Percentiles rank a stretch among this genome's conserved stretches.
phyloP scores from a whole-genome alignment of 2,329 filamentous ascomycete species.

The Xylaria sp. region DNA sequence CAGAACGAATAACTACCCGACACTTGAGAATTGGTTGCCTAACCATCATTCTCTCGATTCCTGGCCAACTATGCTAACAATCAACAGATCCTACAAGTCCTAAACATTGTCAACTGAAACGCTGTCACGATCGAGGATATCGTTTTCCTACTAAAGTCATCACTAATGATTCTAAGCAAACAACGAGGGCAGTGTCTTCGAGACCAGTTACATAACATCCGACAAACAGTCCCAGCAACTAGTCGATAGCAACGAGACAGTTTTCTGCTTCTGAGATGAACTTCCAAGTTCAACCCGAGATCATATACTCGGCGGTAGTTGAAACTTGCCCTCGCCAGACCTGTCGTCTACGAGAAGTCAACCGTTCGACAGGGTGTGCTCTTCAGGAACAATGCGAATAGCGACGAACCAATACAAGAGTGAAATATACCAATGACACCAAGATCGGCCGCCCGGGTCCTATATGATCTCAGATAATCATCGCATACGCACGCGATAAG shows the following conservation, averaged over 20 bases:
- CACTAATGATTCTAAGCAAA: background rate
- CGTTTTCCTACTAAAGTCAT: background rate
- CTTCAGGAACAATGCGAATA: background rate
- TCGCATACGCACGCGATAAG: background rate
- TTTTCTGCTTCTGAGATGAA: background rate
- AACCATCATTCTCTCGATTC: background rate
- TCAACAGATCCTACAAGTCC: background rate
- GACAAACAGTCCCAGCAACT: no score
- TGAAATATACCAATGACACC: background rate
- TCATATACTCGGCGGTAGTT: constrained; percentile 1
- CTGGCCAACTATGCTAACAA: background rate
- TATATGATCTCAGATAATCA: background rate
- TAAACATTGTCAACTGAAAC: background rate
- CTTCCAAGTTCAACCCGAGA: constrained; percentile 1
- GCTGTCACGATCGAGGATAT: background rate
- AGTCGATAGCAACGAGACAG: constrained; percentile 1
- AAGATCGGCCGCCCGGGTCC: background rate
- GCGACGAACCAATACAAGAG: background rate
- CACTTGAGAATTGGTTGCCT: background rate
- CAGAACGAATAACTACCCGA: background rate
- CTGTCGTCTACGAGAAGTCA: background rate
- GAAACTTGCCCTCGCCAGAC: background rate
- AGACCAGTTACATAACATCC: no score
- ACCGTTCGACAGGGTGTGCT: background rate
- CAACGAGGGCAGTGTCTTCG: no score